phyloP scores from a whole-genome alignment of 495 filamentous ascomycete genomes.

The Coniosporium apollinis region DNA sequence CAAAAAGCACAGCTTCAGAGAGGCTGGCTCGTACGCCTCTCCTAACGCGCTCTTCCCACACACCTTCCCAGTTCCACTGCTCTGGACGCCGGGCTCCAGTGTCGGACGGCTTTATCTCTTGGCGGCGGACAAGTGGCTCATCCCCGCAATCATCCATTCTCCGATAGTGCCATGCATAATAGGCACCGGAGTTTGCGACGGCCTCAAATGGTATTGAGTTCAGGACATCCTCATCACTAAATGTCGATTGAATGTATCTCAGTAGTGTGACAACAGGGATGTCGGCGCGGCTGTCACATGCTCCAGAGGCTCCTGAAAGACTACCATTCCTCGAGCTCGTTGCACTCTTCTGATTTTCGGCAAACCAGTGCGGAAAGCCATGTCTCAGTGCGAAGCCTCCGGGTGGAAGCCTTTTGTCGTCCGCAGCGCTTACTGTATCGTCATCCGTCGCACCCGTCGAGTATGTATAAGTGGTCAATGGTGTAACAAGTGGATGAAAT shows the following conservation, averaged over 20 bases:
- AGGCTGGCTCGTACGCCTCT: slow-evolving; percentile 58
- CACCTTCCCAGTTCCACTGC: slow-evolving; percentile 93
- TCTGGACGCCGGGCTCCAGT: slow-evolving; percentile 39
- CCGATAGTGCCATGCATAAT: slow-evolving; percentile 12
- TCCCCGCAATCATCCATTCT: too few species aligned
- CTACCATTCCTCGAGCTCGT: slow-evolving; percentile 15
- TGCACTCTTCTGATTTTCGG: slow-evolving; percentile 23
- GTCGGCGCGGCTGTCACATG: slow-evolving; percentile 1
- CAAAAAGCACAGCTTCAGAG: slow-evolving; percentile 62
- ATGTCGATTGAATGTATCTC: slow-evolving; percentile 63
- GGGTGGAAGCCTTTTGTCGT: slow-evolving; percentile 65
- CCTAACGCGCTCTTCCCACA: slow-evolving; percentile 74
- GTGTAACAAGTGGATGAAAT: slow-evolving; percentile 85
- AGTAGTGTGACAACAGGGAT: slow-evolving; percentile 45
- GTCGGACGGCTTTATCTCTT: neutral
- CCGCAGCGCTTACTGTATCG: slow-evolving; percentile 61
- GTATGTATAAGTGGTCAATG: slow-evolving; percentile 80
- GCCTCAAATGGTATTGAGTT: slow-evolving; percentile 65
- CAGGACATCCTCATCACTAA: slow-evolving; percentile 58
- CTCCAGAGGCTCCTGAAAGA: too few species aligned
- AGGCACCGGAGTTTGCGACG: slow-evolving; percentile 61
- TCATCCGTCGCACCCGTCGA: slow-evolving; percentile 51
- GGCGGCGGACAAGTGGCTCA: too few species aligned
- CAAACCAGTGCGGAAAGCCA: slow-evolving; percentile 83
- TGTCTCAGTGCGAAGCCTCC: slow-evolving; percentile 77